A percentile compares a stretch with the other conserved stretches of the same genome.
These are phyloP conservation scores for Annulohypoxylon moriforme DNA, from an alignment of 495 filamentous ascomycete genomes.

Conservation along the genomic window DNA sequence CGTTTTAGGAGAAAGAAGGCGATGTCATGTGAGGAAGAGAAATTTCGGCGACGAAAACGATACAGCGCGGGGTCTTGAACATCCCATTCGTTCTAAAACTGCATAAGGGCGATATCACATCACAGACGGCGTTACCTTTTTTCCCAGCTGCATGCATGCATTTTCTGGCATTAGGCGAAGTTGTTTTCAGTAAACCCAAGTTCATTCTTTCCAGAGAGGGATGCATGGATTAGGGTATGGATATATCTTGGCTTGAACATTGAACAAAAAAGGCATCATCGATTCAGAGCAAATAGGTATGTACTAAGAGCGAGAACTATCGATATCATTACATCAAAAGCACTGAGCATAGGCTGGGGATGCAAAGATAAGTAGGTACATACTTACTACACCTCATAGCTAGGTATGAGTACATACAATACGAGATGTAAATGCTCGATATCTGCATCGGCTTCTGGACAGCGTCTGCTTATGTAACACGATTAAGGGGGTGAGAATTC, in stretches of 20 bases:
- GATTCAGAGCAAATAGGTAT: constrained; percentile 19
- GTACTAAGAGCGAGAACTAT: constrained; percentile 1
- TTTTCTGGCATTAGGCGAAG: constrained; percentile 26
- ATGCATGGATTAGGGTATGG: constrained; percentile 12
- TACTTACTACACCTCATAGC: not conserved
- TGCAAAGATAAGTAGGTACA: not conserved
- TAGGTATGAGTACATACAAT: constrained; percentile 23
- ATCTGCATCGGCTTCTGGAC: constrained; percentile 14
- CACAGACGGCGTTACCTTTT: constrained; percentile 33
- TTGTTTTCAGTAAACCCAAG: not conserved
- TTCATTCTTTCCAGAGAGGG: constrained; percentile 6
- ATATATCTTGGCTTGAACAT: not conserved
- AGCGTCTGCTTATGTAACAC: constrained; percentile 16
- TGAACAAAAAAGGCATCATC: constrained; percentile 13
- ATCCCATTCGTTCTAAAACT: not conserved
- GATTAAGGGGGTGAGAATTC: constrained; percentile 2
- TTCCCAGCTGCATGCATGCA: constrained; percentile 19
- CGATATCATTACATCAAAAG: not conserved
- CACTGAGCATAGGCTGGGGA: not conserved
- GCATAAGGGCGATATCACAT: constrained; percentile 16
- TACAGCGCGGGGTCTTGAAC: not conserved
- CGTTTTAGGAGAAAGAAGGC: not conserved
- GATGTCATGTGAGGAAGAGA: not conserved
- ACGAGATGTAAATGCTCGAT: constrained; percentile 11
- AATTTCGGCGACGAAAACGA: not conserved